Base-by-base conservation (phyloP, 495 filamentous ascomycete genomes). In the Pseudevernia furfuracea region DNA sequence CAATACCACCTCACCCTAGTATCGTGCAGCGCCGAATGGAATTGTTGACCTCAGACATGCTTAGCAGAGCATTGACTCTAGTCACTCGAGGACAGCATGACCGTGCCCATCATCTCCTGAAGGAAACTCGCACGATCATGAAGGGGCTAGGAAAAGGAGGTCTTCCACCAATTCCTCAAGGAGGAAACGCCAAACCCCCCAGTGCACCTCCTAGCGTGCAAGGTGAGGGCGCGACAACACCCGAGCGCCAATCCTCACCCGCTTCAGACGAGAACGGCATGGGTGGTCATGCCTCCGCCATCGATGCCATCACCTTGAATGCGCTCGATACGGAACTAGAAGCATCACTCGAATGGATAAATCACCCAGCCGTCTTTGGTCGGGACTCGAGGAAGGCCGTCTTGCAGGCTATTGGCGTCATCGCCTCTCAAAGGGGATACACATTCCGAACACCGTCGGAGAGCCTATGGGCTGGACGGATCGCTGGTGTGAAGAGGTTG, bases 1-100 rank as follows among this genome's bases (percentile, higher is more conserved):
- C 92, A 12, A 97, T 99, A 64, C 94, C 94, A 23, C 95, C 94
- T 41, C 94, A 97, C 68, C 94, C 94, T 6, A 89, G 88, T 60
- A 90, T 99, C 61, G 95, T 99, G 12, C 94, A 99, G 75, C 86
- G 94, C 44, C 87, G 94, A 52, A 99, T 99, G 94, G 94, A 99
- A 75, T 79, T 99, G 5, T 82, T 99, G 36, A 97, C 95, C 2
- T 97, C 95, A 5, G 94, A 99, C 74, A 99, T 99, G 94, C 80
- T 99, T 62, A 96, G 91, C 14, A 82, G 94, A 48, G 91, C 95
- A 6, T 78, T 99, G 58, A 96, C 91, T 0, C 84, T 99, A 9
- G 91, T 97, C 28, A 91, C 91, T 56, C 84, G 92, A 32, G 90
- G 91, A 25, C 92, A 97, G 72, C 89, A 96, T 70, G 94, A 99